Evolutionary conservation across 2,329 filamentous ascomycete species (phyloP).

Genomic region (Exophiala spinifera): DNA sequence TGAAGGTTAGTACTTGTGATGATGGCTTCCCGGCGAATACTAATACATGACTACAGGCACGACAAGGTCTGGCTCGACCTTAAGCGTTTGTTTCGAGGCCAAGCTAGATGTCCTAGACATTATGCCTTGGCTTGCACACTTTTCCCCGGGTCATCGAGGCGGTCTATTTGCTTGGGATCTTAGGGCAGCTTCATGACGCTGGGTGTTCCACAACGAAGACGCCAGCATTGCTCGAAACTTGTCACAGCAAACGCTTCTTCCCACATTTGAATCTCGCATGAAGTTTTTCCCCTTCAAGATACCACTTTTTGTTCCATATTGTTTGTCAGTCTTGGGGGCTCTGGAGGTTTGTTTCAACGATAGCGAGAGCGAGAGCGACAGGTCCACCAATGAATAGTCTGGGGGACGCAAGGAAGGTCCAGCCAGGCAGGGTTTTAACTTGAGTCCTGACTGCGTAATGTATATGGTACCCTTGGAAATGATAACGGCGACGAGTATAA

Average conservation of each 20-base stretch:
- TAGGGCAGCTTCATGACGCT: too few species aligned
- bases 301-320: neutral
- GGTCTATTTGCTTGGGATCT: neutral
- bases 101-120: too few species aligned
- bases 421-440: too few species aligned
- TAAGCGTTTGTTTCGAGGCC: too few species aligned
- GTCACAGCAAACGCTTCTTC: neutral
- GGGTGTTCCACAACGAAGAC: too few species aligned
- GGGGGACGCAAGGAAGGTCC: too few species aligned
- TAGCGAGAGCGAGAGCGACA: too few species aligned
- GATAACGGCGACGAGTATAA: neutral
- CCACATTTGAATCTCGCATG: neutral
- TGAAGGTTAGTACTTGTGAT: constrained; percentile 65
- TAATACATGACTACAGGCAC: constrained; percentile 34
- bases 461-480: neutral
- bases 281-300: neutral
- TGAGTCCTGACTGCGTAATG: neutral
- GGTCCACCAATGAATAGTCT: too few species aligned
- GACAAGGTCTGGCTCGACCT: constrained; percentile 41
- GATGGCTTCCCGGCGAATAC: neutral
- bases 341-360: too few species aligned
- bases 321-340: neutral
- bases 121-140: neutral
- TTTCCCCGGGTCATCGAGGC: neutral
- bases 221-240: too few species aligned